Evolutionary conservation across 106 monocot species (phyloP), one percentile per base, ranked within the genome.

Genomic region (Ottelia alismoides): DNA sequence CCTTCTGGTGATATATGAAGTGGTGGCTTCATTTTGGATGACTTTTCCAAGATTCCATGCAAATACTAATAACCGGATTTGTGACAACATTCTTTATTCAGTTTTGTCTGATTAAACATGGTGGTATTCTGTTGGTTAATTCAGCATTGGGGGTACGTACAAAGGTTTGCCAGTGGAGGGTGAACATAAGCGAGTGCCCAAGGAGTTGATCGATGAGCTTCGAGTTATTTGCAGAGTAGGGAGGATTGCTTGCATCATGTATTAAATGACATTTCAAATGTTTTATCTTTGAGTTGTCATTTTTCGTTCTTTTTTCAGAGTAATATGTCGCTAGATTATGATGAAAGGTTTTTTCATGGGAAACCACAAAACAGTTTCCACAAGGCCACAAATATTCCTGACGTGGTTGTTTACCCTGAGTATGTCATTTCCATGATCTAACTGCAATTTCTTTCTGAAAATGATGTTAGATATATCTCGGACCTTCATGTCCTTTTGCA

Each of bases 321-420:
- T 55, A 76, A 81, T 57, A 75, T 96, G 62, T 71, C 94, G 20
- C 0, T 81, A 62, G 94, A 96, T 64, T 74, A 88, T 31, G 94
- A 96, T 2, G 94, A 96, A 71, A 88, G 94, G 53, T 67, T 71
- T 52, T 96, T 81, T 60, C 94, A 85, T 61, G 94, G 94, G 51
- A 96, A 78, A 60, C 88, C 88, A 28, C 94, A 84, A 53, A 73
- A 88, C 52, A 96, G 94, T 62, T 96, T 84, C 60, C 94, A 96
- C 49, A 76, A 50, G 56, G 84, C 94, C 19, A 76, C 69, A 11
- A 81, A 84, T 64, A 57, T 94, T 71, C 94, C 94, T 27, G 94
- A 96, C 73, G 81, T 88, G 20, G 73, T 96, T 30, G 84, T 96
- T 22, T 88, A 78, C 58, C 94, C 94, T 10, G 81, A 73, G 88